These are phyloP conservation scores for Glycyrrhiza uralensis DNA, from an alignment of 306 rosid genomes.

Conservation along the genomic window DNA sequence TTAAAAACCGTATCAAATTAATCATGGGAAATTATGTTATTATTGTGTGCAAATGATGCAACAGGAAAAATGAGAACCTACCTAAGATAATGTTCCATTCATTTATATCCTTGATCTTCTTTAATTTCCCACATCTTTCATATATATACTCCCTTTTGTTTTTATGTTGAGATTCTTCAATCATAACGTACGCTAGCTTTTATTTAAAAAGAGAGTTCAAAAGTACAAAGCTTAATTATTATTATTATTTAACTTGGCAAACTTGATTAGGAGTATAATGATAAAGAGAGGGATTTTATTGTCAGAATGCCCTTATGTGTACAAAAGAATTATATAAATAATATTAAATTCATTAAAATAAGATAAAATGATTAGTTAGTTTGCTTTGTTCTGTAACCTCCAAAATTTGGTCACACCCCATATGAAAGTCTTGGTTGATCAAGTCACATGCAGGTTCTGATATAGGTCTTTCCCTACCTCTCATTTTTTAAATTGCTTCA, in stretches of 20 bases:
- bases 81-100: constrained; percentile 19
- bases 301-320: constrained; percentile 4
- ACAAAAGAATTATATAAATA: constrained; percentile 14
- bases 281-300: constrained; percentile 27
- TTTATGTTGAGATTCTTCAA: constrained; percentile 36
- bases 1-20: constrained; percentile 47
- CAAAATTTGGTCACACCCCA: constrained; percentile 28
- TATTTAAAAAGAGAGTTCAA: neutral
- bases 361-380: constrained; percentile 43
- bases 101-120: neutral
- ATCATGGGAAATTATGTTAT: constrained; percentile 38
- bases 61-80: constrained; percentile 22
- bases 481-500: neutral
- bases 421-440: constrained; percentile 27
- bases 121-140: neutral
- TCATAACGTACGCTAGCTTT: constrained; percentile 13
- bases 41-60: constrained; percentile 36
- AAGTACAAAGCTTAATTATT: neutral
- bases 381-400: constrained; percentile 33
- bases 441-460: constrained; percentile 56
- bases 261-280: neutral
- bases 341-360: constrained; percentile 1
- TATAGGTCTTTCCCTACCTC: constrained; percentile 27
- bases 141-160: constrained; percentile 10
- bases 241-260: too few species aligned